Evolutionary conservation across 805 yeast genomes (phyloP).

Genomic region (Cyberlindnera mrakii): DNA sequence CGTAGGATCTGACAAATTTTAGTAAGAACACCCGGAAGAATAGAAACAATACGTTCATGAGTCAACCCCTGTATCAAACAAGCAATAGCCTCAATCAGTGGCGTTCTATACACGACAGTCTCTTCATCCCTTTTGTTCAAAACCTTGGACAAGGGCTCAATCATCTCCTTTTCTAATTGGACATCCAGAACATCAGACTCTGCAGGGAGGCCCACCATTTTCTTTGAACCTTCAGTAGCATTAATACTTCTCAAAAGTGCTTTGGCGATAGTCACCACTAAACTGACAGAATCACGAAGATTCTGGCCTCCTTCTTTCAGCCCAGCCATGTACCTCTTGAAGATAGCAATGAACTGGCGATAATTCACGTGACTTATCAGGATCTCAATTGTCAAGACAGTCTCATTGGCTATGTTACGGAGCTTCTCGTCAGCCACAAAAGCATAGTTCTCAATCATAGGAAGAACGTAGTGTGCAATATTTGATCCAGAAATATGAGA

Average conservation of each 20-base stretch:
- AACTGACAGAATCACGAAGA: constrained; percentile 50
- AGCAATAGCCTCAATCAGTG: constrained; percentile 75
- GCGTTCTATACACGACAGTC: constrained; percentile 68
- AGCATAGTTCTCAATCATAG: constrained; percentile 79
- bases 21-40: constrained; percentile 78
- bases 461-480: constrained; percentile 75
- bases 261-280: constrained; percentile 51
- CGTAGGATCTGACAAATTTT: constrained; percentile 85
- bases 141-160: constrained; percentile 55
- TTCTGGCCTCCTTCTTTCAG: constrained; percentile 40
- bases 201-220: constrained; percentile 30
- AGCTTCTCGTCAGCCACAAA: constrained; percentile 50
- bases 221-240: constrained; percentile 7
- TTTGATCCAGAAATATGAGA: constrained; percentile 43
- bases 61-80: constrained; percentile 59
- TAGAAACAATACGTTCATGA: constrained; percentile 44
- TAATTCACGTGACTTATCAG: constrained; percentile 58
- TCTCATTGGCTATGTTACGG: constrained; percentile 58
- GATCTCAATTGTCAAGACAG: constrained; percentile 54
- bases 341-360: constrained; percentile 74
- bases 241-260: constrained; percentile 37
- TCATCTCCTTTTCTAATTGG: constrained; percentile 50
- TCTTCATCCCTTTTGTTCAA: constrained; percentile 67
- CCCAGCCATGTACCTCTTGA: constrained; percentile 57
- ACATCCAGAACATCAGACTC: constrained; percentile 32